Evolutionary conservation across 371 early-diverging fungal species (phyloP), one percentile per base, ranked within the genome.

Genomic region (Syncephalis fuscata): DNA sequence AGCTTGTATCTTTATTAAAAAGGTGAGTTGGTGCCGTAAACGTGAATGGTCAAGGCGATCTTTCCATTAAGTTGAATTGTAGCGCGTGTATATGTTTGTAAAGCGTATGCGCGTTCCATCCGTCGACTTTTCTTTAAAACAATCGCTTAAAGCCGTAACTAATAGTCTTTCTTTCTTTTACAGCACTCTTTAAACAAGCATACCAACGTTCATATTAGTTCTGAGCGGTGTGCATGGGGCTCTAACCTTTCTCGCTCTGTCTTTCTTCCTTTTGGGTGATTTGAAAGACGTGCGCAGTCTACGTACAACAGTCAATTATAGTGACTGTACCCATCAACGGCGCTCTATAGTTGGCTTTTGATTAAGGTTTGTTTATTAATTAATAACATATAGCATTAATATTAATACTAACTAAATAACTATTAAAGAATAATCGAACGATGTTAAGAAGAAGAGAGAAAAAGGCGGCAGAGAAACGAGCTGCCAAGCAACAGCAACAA

Each of bases 111-210:
- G 7, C 32, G 4, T 32, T 32, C 32, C 11, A 4, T 53, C 57
- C 55, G 39, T 1, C 32, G n/a, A n/a, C n/a, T n/a, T n/a, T n/a
- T n/a, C n/a, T n/a, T n/a, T n/a, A n/a, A n/a, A n/a, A n/a, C n/a
- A n/a, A n/a, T n/a, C n/a, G n/a, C n/a, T n/a, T n/a, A n/a, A n/a
- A n/a, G n/a, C n/a, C n/a, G n/a, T n/a, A n/a, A n/a, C n/a, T n/a
- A n/a, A n/a, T n/a, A n/a, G n/a, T 39, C 17, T 38, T 37, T 9
- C 17, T 27, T 5, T 45, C 61, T 57, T 21, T 60, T 55, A n/a
- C n/a, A n/a, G n/a, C n/a, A n/a, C n/a, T n/a, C n/a, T 1, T 60
- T 58, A 52, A 57, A 57, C 50, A 60, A 57, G 50, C 54, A 54
- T 43, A 58, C 55, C 39, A 57, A 57, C 42, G 61, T 58, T 50